A percentile compares a stretch with the other conserved stretches of the same genome.
Conservation (phyloP, 1,139 yeast genomes). For the Scheffersomyces lignicola region DNA sequence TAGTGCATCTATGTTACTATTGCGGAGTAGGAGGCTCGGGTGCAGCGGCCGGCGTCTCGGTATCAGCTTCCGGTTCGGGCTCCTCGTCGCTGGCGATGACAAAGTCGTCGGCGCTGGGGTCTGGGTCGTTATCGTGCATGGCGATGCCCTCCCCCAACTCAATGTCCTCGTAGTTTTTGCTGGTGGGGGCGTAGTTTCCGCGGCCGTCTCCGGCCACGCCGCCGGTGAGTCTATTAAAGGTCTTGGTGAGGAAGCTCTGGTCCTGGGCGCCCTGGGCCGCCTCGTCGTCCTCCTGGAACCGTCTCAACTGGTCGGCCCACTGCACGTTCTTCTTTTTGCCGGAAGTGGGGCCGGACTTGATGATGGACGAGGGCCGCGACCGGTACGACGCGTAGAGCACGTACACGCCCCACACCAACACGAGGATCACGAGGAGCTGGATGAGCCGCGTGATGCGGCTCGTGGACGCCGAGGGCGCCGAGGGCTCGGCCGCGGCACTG, state of each 20-base stretch:
- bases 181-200: slow-evolving; percentile 29
- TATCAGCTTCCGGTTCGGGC: slow-evolving; percentile 5
- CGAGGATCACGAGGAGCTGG: slow-evolving; percentile 40
- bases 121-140: slow-evolving; percentile 15
- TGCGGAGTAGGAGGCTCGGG: too few relatives aligned
- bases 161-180: slow-evolving; percentile 31
- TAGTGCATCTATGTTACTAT: too few relatives aligned
- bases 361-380: slow-evolving; percentile 46
- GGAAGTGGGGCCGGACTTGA: slow-evolving; percentile 28
- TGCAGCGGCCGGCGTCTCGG: too few relatives aligned
- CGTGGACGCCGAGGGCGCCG: slow-evolving; percentile 16
- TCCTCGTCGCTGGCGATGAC: slow-evolving; percentile 49
- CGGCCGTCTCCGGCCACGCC: slow-evolving; percentile 18
- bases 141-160: slow-evolving; percentile 36
- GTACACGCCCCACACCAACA: slow-evolving; percentile 46
- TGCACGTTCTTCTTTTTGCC: slow-evolving; percentile 54
- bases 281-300: slow-evolving; percentile 33
- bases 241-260: slow-evolving; percentile 38
- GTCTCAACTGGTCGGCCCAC: slow-evolving; percentile 55
- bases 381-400: slow-evolving; percentile 37
- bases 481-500: slow-evolving; percentile 3
- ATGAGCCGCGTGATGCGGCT: slow-evolving; percentile 40
- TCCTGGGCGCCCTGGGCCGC: slow-evolving; percentile 12
- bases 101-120: slow-evolving; percentile 20
- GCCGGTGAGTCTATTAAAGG: slow-evolving; percentile 39